phyloP scores from a whole-genome alignment of 2,329 filamentous ascomycete species.

The Teratosphaeria gauchensis region DNA sequence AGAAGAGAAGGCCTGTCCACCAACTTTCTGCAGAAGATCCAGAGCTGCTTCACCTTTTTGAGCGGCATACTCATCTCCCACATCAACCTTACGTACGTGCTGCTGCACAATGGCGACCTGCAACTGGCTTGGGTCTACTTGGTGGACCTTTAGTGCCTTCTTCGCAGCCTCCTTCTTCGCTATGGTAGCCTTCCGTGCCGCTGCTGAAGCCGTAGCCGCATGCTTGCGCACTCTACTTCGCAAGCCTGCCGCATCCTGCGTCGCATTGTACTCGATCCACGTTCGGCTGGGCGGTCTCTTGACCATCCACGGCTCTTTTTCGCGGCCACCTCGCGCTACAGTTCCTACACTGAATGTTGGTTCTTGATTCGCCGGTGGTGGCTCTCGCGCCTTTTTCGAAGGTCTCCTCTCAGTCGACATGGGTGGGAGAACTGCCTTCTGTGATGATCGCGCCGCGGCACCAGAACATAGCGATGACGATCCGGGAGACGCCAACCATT shows the following conservation, averaged over 20 bases:
- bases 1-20: background rate
- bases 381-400: background rate
- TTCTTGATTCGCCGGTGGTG: background rate
- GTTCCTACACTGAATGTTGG: background rate
- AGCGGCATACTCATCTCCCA: background rate
- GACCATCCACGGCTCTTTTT: background rate
- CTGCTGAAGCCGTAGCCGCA: constrained; percentile 10
- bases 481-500: background rate
- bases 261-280: constrained; percentile 1
- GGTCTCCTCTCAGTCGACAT: background rate
- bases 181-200: constrained; percentile 12
- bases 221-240: constrained; percentile 2
- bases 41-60: background rate
- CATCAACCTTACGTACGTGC: background rate
- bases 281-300: background rate
- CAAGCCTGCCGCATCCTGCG: background rate
- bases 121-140: background rate
- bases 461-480: background rate
- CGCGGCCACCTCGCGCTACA: background rate
- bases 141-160: too few relatives aligned
- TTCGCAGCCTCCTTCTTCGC: constrained; percentile 7
- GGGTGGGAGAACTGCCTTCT: background rate
- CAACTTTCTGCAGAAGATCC: background rate
- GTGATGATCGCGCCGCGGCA: background rate
- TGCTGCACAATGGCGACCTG: background rate